These are phyloP conservation scores for Microcos paniculata DNA, from an alignment of 345 rosid species.

Conservation along the genomic window DNA sequence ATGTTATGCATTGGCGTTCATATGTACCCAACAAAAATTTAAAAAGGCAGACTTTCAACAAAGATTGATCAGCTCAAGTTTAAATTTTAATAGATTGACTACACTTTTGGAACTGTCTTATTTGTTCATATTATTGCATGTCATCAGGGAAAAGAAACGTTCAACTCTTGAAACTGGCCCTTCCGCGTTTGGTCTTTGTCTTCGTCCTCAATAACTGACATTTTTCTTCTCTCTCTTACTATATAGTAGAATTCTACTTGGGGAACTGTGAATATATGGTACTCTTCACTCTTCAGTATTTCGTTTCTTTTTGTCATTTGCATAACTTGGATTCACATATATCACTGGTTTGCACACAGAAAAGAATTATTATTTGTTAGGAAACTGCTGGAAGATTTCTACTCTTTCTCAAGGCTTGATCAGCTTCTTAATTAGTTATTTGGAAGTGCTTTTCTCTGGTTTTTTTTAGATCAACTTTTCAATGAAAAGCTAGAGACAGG, in stretches of 20 bases:
- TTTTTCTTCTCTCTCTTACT: neutral
- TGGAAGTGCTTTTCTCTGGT: neutral
- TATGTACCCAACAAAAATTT: neutral
- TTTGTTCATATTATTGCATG: constrained; percentile 3
- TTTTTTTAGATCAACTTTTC: neutral
- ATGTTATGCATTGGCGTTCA: neutral
- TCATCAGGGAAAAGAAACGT: neutral
- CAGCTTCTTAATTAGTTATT: neutral
- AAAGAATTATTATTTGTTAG: too few species aligned
- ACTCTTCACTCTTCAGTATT: too few species aligned
- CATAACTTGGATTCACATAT: too few species aligned
- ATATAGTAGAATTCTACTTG: neutral
- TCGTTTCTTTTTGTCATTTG: too few species aligned
- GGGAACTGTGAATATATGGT: neutral
- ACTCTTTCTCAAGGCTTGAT: too few species aligned
- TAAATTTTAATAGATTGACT: neutral
- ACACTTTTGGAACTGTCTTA: constrained; percentile 9
- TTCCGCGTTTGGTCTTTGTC: neutral
- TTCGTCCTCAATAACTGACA: neutral
- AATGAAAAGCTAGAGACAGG: neutral
- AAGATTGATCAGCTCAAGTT: neutral
- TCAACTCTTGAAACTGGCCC: neutral
- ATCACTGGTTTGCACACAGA: too few species aligned
- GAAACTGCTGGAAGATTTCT: too few species aligned
- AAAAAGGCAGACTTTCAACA: neutral